Evolutionary conservation across 2,329 filamentous ascomycete species (phyloP), one percentile per base, ranked within the genome.

Genomic region (Fusarium dlaminii): DNA sequence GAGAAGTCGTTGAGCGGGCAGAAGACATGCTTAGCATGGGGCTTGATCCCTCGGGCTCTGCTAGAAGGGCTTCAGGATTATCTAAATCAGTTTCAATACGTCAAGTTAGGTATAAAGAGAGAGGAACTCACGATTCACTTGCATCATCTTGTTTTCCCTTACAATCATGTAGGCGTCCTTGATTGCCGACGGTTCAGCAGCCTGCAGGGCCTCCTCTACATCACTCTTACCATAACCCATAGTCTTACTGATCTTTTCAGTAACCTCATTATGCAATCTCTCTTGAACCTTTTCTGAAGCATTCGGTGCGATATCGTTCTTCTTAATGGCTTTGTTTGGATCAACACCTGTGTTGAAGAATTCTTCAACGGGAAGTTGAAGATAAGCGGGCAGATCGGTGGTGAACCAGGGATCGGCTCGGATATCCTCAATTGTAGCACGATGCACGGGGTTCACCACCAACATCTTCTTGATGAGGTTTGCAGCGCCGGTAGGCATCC

Each of bases 81-180:
- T 83, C 81, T 83, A 55, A 22, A 42, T 79, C 75, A 30, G 74
- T 78, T 46, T 80, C 61, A 81, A 77, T 71, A 81, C 36, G 79
- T 81, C 14, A 20, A 46, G 29, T 20, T 22, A 32, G 22, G 20
- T 12, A 34, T 20, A 46, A 46, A 30, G 32, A 68, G 13, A 60
- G 13, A 36, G 22, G 54, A 55, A 90, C 94, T 90, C 87, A 97
- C 94, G 95, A 81, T 95, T 97, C 63, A 92, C 92, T 82, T 95
- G 93, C 95, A 98, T 98, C 81, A 98, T 90, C 82, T 98, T 96
- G 81, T 98, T 98, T 83, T 99, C 96, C 60, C 96, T 91, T 32
- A 99, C 94, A 81, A 99, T 99, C 84, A 98, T 92, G 84, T 98
- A 99, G 3, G 96, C 96, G 83, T 99, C 96, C 84, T 99, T 99